Evolutionary conservation across 2,329 filamentous ascomycete species (phyloP), one percentile per base, ranked within the genome.

Genomic region (Claviceps sp.): DNA sequence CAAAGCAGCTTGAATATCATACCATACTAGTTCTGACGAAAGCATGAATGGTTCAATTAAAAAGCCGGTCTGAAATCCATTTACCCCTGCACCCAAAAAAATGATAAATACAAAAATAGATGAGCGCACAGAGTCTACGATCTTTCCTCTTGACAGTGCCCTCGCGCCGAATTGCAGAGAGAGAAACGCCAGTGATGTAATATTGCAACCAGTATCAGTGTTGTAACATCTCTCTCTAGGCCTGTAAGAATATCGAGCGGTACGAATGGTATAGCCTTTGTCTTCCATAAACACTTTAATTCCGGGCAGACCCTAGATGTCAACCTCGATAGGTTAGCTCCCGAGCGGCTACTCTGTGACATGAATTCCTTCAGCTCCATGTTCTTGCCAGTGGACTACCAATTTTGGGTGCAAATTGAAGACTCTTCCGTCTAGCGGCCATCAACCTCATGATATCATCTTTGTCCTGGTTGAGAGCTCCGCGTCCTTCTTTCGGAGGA

Each of bases 321-420:
- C 29, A 37, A 22, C 9, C 45, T 20, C 26, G n/a, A n/a, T 20
- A 37, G 17, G 45, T 17, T 16, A 11, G 38, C 34, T 38, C 11
- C 14, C 8, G 34, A 37, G 5, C 17, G n/a, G 38, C 16, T 16
- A 17, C 38, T 16, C 14, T 1, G 17, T 20, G 5, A 29, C 14
- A 38, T 4, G 7, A 13, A 34, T 39, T 13, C 9, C 22, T 45
- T 55, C 58, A 67, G 44, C 62, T 66, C 78, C 77, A 81, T 26
- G 74, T 69, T 60, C 73, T 79, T 26, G 79, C 76, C 58, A 90
- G 68, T 2, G 86, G 86, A 64, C 86, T 90, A 17, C 78, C 82
- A 53, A 88, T 70, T 67, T 85, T 85, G 34, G 86, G 86, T 36
- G 84, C 84, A 70, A 83, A 88, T 61, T 87, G 84, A 65, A 88